Evolutionary conservation across 2,329 filamentous ascomycete genomes (phyloP).

Genomic region (Volutella citrinella): DNA sequence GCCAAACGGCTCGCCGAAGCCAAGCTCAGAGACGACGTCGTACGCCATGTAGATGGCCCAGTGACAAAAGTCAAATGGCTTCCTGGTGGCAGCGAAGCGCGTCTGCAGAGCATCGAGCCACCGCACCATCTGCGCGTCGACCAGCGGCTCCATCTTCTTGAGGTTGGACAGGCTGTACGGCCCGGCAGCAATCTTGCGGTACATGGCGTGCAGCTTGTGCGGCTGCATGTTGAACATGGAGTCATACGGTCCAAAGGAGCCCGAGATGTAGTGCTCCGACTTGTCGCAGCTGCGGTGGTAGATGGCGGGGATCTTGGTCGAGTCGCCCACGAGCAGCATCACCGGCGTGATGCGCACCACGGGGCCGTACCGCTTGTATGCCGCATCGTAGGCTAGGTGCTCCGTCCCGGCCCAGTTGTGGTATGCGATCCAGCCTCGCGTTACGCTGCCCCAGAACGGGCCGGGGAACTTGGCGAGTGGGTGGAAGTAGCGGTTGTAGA

Average conservation of each 20-base stretch:
- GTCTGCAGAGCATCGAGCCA: constrained; percentile 48
- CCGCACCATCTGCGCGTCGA: constrained; percentile 47
- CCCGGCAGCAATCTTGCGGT: constrained; percentile 52
- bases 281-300: constrained; percentile 56
- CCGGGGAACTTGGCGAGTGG: constrained; percentile 16
- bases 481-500: constrained; percentile 17
- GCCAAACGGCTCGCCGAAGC: constrained; percentile 35
- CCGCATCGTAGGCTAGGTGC: constrained; percentile 13
- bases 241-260: constrained; percentile 53
- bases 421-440: constrained; percentile 20
- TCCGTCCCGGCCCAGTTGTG: constrained; percentile 18
- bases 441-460: constrained; percentile 16
- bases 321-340: constrained; percentile 27
- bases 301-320: constrained; percentile 52
- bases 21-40: constrained; percentile 51
- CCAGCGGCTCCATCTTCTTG: constrained; percentile 55
- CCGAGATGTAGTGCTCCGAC: constrained; percentile 56
- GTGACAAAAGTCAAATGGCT: constrained; percentile 51
- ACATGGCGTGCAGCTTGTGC: constrained; percentile 46
- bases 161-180: constrained; percentile 56
- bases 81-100: constrained; percentile 41
- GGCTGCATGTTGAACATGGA: constrained; percentile 57
- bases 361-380: constrained; percentile 18
- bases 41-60: constrained; percentile 28
- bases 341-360: constrained; percentile 21